Base-by-base conservation (phyloP, 768 basidiomycete species). In the Mycena filopes region DNA sequence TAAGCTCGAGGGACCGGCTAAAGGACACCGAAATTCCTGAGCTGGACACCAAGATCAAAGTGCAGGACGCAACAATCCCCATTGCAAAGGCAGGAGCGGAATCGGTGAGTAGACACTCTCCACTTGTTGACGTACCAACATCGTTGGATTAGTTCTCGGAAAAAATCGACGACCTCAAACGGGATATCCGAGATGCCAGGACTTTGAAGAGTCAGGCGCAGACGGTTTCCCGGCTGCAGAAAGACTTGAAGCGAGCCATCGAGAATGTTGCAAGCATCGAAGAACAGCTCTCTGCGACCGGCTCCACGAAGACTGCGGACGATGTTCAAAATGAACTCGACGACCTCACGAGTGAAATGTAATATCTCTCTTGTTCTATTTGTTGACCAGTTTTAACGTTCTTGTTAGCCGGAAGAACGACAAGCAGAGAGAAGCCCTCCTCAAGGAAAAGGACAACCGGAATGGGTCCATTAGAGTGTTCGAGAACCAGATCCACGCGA, bases 281-380 rank as follows among this genome's bases (percentile, higher is more conserved):
- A 76, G 79, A 79, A 49, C 87, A 92, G 49, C 83, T 99, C 18
- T 79, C 84, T n/a, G 78, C 84, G 8, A 89, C 89, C 2, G 96
- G 96, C 2, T 91, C 90, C 36, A 85, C 87, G 18, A 93, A 89
- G 76, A 95, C 96, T 1, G 86, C 87, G 1, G 93, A 95, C 48
- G 95, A 96, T 48, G 90, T 98, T 18, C 92, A 98, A 75, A 78
- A 70, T 26, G 90, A 98, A 72, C 81, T 98, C 8, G 87, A 91
- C 58, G 77, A 79, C 2, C 74, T 96, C 25, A 81, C 83, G 1
- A 79, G 78, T 18, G 83, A 90, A 65, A 81, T 95, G 96, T 97
- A 70, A 73, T 88, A 77, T 47, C 25, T 28, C 25, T 33, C 54
- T 28, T 62, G 21, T 31, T 29, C 13, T 36, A 43, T 46, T 45